Base-by-base conservation (phyloP, 2,329 filamentous ascomycete species). In the Cordyceps militaris region DNA sequence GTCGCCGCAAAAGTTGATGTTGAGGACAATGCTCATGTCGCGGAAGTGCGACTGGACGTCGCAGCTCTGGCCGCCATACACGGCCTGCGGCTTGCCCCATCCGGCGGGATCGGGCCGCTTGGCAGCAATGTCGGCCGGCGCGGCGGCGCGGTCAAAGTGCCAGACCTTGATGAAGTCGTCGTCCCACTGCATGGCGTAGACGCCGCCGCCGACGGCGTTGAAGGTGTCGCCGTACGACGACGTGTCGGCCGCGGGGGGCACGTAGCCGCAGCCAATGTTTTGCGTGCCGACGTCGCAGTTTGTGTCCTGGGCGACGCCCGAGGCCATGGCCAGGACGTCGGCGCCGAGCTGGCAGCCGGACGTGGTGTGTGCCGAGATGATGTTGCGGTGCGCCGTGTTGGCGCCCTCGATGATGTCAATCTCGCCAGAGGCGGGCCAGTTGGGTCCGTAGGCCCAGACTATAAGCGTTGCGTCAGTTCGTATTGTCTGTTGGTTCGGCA, bases 181-280 rank as follows among this genome's bases (percentile, higher is more conserved):
- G 51, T 86, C 86, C 88, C 89, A 94, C 65, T 87, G 77, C 63
- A 87, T 80, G 6, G 84, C 86, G 63, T 88, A 89, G 3, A 89
- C 79, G 28, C 86, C 86, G n/a, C 87, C 86, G 1, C 79, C 76
- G 36, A 70, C 80, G 10, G 75, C 75, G 67, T 91, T 91, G 74
- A 91, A 90, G 0, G 77, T 75, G 55, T 83, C 78, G 1, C 86
- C 86, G 61, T 84, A 87, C 4, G 76, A 73, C 1, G 72, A 65
- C 0, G 74, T 75, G 30, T 79, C 76, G 38, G 66, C 71, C 59
- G 63, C 46, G 0, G 74, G 69, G 0, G 75, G 67, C 13, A 68
- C 66, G 59, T 73, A 78, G 58, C 75, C 76, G 61, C 75, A 82
- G 56, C 78, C 79, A 21, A 75, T 66, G 50, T 78, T 75, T 1